Percentiles rank a stretch among this genome's conserved stretches.
phyloP scores from a whole-genome alignment of 768 basidiomycete genomes.

The Paxillus involutus region DNA sequence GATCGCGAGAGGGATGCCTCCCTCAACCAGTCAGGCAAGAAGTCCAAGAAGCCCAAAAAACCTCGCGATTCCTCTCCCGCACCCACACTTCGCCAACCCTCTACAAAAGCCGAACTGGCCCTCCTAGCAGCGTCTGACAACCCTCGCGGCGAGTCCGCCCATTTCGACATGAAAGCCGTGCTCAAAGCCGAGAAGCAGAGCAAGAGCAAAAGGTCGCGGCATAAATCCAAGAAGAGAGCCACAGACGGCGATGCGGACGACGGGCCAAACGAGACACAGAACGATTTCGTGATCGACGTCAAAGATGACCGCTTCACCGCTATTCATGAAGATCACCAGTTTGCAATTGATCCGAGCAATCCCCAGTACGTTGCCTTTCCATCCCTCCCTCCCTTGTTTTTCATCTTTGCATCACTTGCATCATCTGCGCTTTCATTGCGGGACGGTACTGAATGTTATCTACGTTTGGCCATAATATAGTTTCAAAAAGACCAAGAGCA shows the following conservation, averaged over 20 bases:
- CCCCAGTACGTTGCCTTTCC: slow-evolving; percentile 67
- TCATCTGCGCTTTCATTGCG: background rate
- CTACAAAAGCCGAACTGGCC: slow-evolving; percentile 65
- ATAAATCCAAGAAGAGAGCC: slow-evolving; percentile 16
- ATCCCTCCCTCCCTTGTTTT: background rate
- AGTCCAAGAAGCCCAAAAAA: slow-evolving; percentile 22
- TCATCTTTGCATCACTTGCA: background rate
- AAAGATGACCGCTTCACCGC: slow-evolving; percentile 86
- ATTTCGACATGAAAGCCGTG: slow-evolving; percentile 90
- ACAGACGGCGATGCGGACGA: slow-evolving; percentile 37
- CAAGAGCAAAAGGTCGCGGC: slow-evolving; percentile 43
- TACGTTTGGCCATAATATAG: slow-evolving; percentile 38
- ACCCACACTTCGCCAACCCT: slow-evolving; percentile 32
- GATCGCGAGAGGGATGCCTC: slow-evolving; percentile 30
- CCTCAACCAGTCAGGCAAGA: slow-evolving; percentile 20
- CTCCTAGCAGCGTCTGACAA: slow-evolving; percentile 60
- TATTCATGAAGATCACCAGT: slow-evolving; percentile 86
- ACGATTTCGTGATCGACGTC: slow-evolving; percentile 81
- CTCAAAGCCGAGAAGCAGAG: slow-evolving; percentile 78
- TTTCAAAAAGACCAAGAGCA: slow-evolving; percentile 91
- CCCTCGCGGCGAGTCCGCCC: slow-evolving; percentile 55
- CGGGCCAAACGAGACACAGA: slow-evolving; percentile 67
- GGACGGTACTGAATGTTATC: background rate
- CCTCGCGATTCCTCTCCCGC: slow-evolving; percentile 12
- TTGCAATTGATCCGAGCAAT: slow-evolving; percentile 94